Evolutionary conservation across 164 flowering plant species (phyloP).

Genomic region (Nymphaea thermarum): DNA sequence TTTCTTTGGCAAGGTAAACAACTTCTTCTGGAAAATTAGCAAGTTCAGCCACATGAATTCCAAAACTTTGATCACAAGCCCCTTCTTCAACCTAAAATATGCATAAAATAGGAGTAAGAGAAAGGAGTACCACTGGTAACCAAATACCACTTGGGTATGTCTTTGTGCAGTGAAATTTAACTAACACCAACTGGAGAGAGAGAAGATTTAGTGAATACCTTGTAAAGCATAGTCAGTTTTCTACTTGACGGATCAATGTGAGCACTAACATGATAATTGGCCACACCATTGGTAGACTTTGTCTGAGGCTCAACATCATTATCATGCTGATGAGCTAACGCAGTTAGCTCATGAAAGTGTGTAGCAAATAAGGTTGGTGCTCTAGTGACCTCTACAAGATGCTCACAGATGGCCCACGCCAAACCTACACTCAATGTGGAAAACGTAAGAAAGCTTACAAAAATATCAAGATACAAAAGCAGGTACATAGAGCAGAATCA

Average conservation of each 20-base stretch:
- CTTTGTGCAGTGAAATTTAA: not conserved
- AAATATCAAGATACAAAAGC: no score
- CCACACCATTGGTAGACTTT: conserved; percentile 47
- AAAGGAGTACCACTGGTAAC: not conserved
- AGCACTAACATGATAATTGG: conserved; percentile 95
- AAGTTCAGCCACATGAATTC: conserved; percentile 97
- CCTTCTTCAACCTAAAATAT: conserved; percentile 77
- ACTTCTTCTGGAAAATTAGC: conserved; percentile 92
- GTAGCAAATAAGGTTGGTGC: conserved; percentile 99
- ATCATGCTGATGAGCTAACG: conserved; percentile 52
- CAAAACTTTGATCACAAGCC: conserved; percentile 98
- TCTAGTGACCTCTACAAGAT: conserved; percentile 65
- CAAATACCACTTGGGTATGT: not conserved
- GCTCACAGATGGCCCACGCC: conserved; percentile 99
- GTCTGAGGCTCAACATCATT: conserved; percentile 14
- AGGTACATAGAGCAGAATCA: no score
- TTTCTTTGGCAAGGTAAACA: conserved; percentile 86
- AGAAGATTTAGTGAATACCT: conserved; percentile 28
- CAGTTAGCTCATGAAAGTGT: conserved; percentile 96
- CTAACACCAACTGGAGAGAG: not conserved
- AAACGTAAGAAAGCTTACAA: no score
- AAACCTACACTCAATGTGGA: conserved; percentile 31
- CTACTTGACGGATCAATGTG: conserved; percentile 83
- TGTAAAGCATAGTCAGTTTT: conserved; percentile 97
- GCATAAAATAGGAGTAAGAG: not conserved